Percentiles rank a stretch among this genome's conserved stretches.
Evolutionary conservation across 129 eudicot genomes (phyloP).

Genomic region (Centaurea solstitialis): DNA sequence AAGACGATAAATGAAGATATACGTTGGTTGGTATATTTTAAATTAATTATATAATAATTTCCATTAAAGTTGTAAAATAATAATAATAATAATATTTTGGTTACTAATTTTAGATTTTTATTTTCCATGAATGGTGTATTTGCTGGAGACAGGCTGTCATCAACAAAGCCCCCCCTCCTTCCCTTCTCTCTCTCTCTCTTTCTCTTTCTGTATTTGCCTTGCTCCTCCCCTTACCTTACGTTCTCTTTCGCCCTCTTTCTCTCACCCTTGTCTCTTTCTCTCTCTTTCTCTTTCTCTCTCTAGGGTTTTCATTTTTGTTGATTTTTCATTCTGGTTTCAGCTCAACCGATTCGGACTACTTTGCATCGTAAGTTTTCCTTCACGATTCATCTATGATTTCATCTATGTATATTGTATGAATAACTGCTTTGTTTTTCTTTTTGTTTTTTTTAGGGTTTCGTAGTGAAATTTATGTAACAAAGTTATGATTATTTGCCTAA

Average conservation of each 20-base stretch:
- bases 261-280: slow-evolving; percentile 33
- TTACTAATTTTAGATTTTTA: slow-evolving; percentile 16
- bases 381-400: slow-evolving; percentile 14
- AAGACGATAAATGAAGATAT: too few species aligned
- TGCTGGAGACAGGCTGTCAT: slow-evolving; percentile 98
- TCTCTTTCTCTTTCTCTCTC: slow-evolving; percentile 1
- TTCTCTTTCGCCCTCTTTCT: slow-evolving; percentile 28
- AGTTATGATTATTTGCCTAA: too few species aligned
- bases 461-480: background rate
- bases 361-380: slow-evolving; percentile 23
- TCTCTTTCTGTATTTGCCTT: slow-evolving; percentile 23
- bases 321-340: slow-evolving; percentile 18
- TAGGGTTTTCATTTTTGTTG: slow-evolving; percentile 30
- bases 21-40: background rate
- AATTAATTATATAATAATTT: background rate
- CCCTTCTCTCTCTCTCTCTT: slow-evolving; percentile 24
- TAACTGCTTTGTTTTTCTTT: slow-evolving; percentile 14
- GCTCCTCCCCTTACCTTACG: slow-evolving; percentile 31
- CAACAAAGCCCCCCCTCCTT: slow-evolving; percentile 60
- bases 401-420: background rate
- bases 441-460: slow-evolving; percentile 6
- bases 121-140: slow-evolving; percentile 47
- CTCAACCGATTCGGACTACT: slow-evolving; percentile 26
- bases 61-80: slow-evolving; percentile 14
- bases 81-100: too few species aligned